Base-by-base conservation (phyloP, 345 rosid genomes). In the Pugionium dolabratum region DNA sequence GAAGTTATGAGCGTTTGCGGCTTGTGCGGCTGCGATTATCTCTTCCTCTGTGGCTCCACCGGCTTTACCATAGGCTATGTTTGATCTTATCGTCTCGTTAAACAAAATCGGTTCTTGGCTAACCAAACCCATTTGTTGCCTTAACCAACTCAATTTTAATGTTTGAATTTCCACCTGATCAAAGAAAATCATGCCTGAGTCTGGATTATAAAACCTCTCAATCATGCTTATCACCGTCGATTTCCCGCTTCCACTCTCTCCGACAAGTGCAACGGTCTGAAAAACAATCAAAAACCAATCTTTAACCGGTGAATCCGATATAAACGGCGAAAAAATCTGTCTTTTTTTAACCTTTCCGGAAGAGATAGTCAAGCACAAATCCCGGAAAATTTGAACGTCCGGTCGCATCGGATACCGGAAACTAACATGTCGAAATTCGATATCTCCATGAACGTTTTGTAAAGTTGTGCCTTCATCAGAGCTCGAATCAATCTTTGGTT, bases 231-330 rank as follows among this genome's bases (percentile, higher is more conserved):
- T 65, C 5, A 84, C 86, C 0, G 91, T 84, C 1, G 88, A 84
- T 66, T 86, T 86, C 48, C 91, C 88, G 18, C 86, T 80, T 35
- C 91, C 91, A 50, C 91, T 86, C 69, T 84, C 91, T 79, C 91
- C 88, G n/a, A 86, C 91, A 25, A 86, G 74, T 1, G 88, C 88
- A 57, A 86, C 83, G 59, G 85, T 86, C 91, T 86, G 67, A 10
- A 43, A 18, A 25, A 33, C 4, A 39, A 48, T 1, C 7, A 7
- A 40, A 60, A 67, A 27, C 33, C 31, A 72, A 64, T 49, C 2
- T 35, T 56, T 29, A 64, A 65, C 60, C 49, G 60, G 18, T 40
- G 1, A 18, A 48, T 3, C 9, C 0, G 35, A 5, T 26, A 44
- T 0, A 73, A 56, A 44, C 51, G 64, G 40, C 36, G 1, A 46